Base-by-base conservation (phyloP, 148 eudicot genomes). In the Suaeda aralocaspica region DNA sequence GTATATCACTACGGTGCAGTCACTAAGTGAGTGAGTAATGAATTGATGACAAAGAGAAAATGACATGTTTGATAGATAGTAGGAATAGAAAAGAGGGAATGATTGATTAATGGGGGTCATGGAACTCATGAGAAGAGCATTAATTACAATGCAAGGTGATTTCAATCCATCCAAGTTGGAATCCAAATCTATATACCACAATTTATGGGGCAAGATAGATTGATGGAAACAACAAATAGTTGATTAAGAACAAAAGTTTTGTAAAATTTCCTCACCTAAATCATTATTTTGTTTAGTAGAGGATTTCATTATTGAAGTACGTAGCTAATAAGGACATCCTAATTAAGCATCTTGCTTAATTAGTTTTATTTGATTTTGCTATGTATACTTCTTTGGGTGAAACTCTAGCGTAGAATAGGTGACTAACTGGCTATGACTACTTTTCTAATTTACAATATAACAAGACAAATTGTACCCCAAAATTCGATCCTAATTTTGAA, bases 161-260 rank as follows among this genome's bases (percentile, higher is more conserved):
- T 42, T 48, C 16, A 2, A 61, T 33, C 72, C 75, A 73, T 53
- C 28, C 49, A 52, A 42, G 58, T 67, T 33, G 75, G 67, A 46
- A 72, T 72, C 71, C 76, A 58, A 59, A 59, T 67, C 72, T 59
- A 77, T 49, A 60, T 59, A 36, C 69, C 80, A 77, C 64, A 77
- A 72, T 72, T 72, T 59, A 62, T 72, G 80, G 80, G 66, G 72
- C 76, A 59, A 67, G 26, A 64, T 39, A 46, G 59, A 59, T 15
- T 46, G 21, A 42, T 59, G 41, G 16, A 48, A 14, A 16, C 33
- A 30, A 29, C 33, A 18, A 29, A 19, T 21, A 46, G 30, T 71
- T 77, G 55, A 71, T 71, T 77, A 66, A 67, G 58, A 72, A 42
- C 59, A 33, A 33, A 31, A 29, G 18, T 30, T 1, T 2, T 64